Evolutionary conservation across 1,139 yeast genomes (phyloP).

Genomic region (Kodamaea ohmeri): DNA sequence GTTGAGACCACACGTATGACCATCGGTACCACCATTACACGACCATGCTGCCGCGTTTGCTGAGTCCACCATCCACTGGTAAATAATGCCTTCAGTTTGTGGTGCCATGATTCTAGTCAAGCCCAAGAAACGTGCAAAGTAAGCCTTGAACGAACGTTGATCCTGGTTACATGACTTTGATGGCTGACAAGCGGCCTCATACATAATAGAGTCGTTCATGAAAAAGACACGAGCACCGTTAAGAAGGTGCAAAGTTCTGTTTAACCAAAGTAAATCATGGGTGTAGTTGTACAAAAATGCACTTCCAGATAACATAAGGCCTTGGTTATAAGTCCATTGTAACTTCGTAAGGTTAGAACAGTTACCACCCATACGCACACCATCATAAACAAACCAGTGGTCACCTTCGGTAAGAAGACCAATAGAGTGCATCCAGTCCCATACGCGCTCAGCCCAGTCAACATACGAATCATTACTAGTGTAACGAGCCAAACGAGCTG

Average conservation of each 20-base stretch:
- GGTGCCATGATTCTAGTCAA: constrained; percentile 59
- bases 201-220: constrained; percentile 40
- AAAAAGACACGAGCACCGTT: constrained; percentile 51
- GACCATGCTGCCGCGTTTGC: constrained; percentile 63
- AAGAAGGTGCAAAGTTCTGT: constrained; percentile 50
- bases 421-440: constrained; percentile 64
- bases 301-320: constrained; percentile 66
- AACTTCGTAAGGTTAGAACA: constrained; percentile 53
- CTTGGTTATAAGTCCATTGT: constrained; percentile 81
- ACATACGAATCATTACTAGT: constrained; percentile 62
- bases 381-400: constrained; percentile 56
- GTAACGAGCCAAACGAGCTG: constrained; percentile 74
- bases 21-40: constrained; percentile 71
- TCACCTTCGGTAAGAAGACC: constrained; percentile 32
- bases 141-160: constrained; percentile 75
- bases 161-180: constrained; percentile 61
- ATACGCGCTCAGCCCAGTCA: constrained; percentile 62
- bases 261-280: constrained; percentile 54
- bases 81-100: constrained; percentile 39
- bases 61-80: constrained; percentile 36
- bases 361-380: constrained; percentile 56
- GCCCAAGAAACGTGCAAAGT: constrained; percentile 66
- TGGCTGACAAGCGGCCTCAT: constrained; percentile 63
- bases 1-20: constrained; percentile 72
- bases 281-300: constrained; percentile 72